These are phyloP conservation scores for Pleurotus eryngii DNA, from an alignment of 768 basidiomycete species.

Conservation along the genomic window DNA sequence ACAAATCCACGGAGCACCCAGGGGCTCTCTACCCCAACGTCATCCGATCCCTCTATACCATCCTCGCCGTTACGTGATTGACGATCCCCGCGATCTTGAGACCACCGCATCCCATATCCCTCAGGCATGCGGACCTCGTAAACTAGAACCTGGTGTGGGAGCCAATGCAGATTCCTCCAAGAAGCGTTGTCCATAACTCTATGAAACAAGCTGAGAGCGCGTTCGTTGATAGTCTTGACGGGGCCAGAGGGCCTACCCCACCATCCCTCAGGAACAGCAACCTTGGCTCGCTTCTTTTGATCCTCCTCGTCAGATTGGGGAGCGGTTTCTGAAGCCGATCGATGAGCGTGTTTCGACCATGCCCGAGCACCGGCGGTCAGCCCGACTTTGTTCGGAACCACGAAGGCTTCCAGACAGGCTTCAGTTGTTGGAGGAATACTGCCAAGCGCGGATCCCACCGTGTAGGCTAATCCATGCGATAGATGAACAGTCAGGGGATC, in stretches of 20 bases:
- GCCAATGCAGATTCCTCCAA: slow-evolving; percentile 66
- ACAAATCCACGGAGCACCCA: slow-evolving; percentile 66
- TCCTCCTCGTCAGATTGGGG: slow-evolving; percentile 8
- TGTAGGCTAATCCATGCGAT: slow-evolving; percentile 53
- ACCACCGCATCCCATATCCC: slow-evolving; percentile 71
- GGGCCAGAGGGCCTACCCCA: slow-evolving; percentile 59
- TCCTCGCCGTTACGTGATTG: neutral
- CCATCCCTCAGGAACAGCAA: slow-evolving; percentile 39
- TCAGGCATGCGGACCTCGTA: slow-evolving; percentile 58
- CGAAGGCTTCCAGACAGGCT: slow-evolving; percentile 52
- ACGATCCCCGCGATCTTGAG: slow-evolving; percentile 37
- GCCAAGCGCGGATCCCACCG: slow-evolving; percentile 55
- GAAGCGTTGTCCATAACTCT: slow-evolving; percentile 48
- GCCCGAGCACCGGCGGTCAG: slow-evolving; percentile 60
- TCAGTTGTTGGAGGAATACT: slow-evolving; percentile 43
- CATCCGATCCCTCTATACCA: slow-evolving; percentile 8
- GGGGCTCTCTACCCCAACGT: slow-evolving; percentile 18
- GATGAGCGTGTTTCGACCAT: slow-evolving; percentile 64
- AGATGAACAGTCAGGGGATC: slow-evolving; percentile 42
- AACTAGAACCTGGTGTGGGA: slow-evolving; percentile 58
- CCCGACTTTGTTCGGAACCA: slow-evolving; percentile 42
- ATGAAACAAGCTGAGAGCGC: slow-evolving; percentile 48
- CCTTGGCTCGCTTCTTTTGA: slow-evolving; percentile 13
- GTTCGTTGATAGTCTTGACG: slow-evolving; percentile 48
- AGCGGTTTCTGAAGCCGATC: slow-evolving; percentile 32